phyloP scores from a whole-genome alignment of 805 yeast species.

The Saturnispora ahearnii region DNA sequence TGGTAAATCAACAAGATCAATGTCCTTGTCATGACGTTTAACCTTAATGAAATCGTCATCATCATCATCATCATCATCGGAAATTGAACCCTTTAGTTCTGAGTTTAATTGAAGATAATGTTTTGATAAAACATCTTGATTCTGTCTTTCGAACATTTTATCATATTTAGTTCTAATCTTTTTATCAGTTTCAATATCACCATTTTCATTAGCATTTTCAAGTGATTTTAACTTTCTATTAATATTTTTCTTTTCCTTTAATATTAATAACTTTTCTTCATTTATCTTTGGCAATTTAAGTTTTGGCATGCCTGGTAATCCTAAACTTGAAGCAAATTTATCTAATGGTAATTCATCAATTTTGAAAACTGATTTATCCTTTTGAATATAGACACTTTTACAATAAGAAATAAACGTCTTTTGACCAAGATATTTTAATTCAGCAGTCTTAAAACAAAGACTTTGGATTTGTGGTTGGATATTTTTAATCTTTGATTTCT shows the following conservation, averaged over 20 bases:
- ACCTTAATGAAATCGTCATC: constrained; percentile 79
- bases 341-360: constrained; percentile 72
- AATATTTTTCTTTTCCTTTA: constrained; percentile 71
- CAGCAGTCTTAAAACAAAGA: constrained; percentile 84
- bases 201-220: constrained; percentile 52
- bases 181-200: constrained; percentile 39
- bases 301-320: constrained; percentile 94
- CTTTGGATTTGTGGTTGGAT: constrained; percentile 82
- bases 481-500: constrained; percentile 61
- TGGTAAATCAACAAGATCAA: constrained; percentile 58
- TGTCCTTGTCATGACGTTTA: constrained; percentile 66
- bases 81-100: constrained; percentile 22
- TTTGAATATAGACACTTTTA: constrained; percentile 75
- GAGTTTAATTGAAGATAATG: constrained; percentile 73
- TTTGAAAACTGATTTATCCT: constrained; percentile 79
- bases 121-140: constrained; percentile 85
- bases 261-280: constrained; percentile 31
- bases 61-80: constrained; percentile 45
- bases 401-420: constrained; percentile 91
- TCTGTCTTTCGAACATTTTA: constrained; percentile 89
- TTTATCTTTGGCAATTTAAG: constrained; percentile 61
- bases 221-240: constrained; percentile 60
- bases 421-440: constrained; percentile 87
- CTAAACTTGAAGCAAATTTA: constrained; percentile 77
- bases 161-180: constrained; percentile 82